These are phyloP conservation scores for Nematodospora anomalae DNA, from an alignment of 1,139 yeast genomes.

Conservation along the genomic window DNA sequence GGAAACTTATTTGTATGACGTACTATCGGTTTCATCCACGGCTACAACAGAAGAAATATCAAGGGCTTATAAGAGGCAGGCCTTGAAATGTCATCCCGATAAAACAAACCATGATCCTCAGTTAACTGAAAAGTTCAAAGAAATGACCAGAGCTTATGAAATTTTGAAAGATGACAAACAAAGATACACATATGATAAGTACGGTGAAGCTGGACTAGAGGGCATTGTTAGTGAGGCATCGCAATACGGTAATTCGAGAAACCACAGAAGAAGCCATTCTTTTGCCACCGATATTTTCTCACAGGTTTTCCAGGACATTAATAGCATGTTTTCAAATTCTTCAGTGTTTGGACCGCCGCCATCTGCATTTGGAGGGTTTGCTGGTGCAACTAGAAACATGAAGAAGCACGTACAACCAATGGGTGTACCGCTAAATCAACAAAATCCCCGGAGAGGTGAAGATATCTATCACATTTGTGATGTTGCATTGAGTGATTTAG, in stretches of 20 bases:
- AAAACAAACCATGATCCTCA: slow-evolving; percentile 47
- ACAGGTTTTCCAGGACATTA: slow-evolving; percentile 41
- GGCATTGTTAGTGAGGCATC: slow-evolving; percentile 22
- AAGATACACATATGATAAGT: slow-evolving; percentile 36
- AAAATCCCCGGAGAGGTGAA: slow-evolving; percentile 24
- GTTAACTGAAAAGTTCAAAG: slow-evolving; percentile 46
- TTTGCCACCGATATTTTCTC: slow-evolving; percentile 35
- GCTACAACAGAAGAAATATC: slow-evolving; percentile 45
- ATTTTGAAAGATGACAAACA: slow-evolving; percentile 32
- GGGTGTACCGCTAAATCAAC: slow-evolving; percentile 14
- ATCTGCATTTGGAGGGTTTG: slow-evolving; percentile 2
- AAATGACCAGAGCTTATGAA: slow-evolving; percentile 45
- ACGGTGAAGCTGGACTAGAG: slow-evolving; percentile 43
- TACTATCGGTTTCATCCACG: slow-evolving; percentile 32
- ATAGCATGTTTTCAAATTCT: slow-evolving; percentile 27
- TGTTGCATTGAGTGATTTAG: slow-evolving; percentile 37
- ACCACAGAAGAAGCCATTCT: slow-evolving; percentile 5
- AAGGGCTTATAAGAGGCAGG: slow-evolving; percentile 39
- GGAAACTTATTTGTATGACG: slow-evolving; percentile 40
- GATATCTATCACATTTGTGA: slow-evolving; percentile 45
- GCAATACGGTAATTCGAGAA: slow-evolving; percentile 8
- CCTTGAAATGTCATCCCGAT: slow-evolving; percentile 48
- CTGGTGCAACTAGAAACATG: slow-evolving; percentile 14
- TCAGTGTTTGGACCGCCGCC: slow-evolving; percentile 10
- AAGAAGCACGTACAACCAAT: slow-evolving; percentile 26